These are phyloP conservation scores for Pelagophyceae sp. DNA, from an alignment of 352 stramenopile species.

Conservation along the genomic window DNA sequence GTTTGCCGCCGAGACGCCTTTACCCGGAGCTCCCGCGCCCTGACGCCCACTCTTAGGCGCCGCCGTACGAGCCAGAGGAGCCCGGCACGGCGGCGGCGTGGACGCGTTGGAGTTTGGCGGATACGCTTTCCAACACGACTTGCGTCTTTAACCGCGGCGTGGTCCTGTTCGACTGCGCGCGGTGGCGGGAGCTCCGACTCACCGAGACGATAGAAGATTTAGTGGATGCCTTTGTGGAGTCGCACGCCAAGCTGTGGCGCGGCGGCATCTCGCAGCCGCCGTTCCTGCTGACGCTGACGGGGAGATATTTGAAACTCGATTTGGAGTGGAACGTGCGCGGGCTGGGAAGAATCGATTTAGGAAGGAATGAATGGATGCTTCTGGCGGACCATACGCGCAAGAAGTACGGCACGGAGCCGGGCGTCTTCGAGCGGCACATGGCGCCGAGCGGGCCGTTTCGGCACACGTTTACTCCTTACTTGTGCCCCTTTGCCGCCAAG, in stretches of 20 bases:
- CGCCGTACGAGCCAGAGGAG: not conserved
- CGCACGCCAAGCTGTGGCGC: conserved; percentile 3
- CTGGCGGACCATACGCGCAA: not conserved
- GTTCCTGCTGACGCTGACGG: conserved; percentile 10
- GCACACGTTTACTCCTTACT: conserved; percentile 11
- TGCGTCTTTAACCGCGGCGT: conserved; percentile 20
- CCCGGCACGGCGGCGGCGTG: not conserved
- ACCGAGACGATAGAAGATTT: conserved; percentile 19
- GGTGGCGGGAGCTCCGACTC: conserved; percentile 7
- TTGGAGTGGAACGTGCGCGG: conserved; percentile 18
- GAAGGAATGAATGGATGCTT: not conserved
- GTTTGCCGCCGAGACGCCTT: no score
- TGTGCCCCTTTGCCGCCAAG: conserved; percentile 1
- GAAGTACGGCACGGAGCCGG: not conserved
- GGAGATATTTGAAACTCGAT: conserved; percentile 4
- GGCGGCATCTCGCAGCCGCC: conserved; percentile 17
- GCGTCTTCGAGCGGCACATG: conserved; percentile 6
- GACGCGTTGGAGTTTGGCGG: not conserved
- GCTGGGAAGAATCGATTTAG: conserved; percentile 1
- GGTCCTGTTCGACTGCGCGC: conserved; percentile 14
- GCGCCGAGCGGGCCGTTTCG: not conserved
- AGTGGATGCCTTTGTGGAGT: conserved; percentile 10
- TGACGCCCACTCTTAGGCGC: no score
- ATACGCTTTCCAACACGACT: conserved; percentile 2
- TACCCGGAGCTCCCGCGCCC: no score